Percentiles rank a stretch among this genome's conserved stretches.
These are phyloP conservation scores for Coelastrella sp. DNA, from an alignment of 139 green algal genomes.

Conservation along the genomic window DNA sequence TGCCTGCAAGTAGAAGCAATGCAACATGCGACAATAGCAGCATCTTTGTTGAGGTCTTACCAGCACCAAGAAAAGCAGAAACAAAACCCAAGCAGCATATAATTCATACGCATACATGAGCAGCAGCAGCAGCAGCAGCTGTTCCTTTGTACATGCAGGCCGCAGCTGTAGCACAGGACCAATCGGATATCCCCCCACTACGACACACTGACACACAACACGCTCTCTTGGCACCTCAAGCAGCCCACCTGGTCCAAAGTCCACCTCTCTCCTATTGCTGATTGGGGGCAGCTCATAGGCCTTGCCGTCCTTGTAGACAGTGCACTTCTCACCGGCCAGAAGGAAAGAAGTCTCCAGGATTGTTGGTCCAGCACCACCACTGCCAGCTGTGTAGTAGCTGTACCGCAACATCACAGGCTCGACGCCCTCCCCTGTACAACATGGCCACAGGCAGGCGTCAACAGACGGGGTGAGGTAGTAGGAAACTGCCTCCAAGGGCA, in stretches of 20 bases:
- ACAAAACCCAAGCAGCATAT: background rate
- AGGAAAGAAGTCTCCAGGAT: slow-evolving; percentile 95
- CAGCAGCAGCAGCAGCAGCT: too few species aligned
- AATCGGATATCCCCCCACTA: too few species aligned
- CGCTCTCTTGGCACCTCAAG: too few species aligned
- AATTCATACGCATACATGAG: background rate
- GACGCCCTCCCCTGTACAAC: slow-evolving; percentile 54
- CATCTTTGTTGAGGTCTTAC: background rate
- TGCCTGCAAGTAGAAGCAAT: slow-evolving; percentile 6
- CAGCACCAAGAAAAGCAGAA: too few species aligned
- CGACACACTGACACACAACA: too few species aligned
- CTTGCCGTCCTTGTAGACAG: slow-evolving; percentile 74
- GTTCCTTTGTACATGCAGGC: too few species aligned
- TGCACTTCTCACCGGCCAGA: slow-evolving; percentile 57
- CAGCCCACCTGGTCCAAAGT: slow-evolving; percentile 89
- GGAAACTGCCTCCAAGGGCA: too few species aligned
- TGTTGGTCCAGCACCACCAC: slow-evolving; percentile 91
- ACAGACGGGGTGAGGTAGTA: too few species aligned
- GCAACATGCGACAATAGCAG: background rate
- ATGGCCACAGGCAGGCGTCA: too few species aligned
- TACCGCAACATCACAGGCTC: slow-evolving; percentile 82
- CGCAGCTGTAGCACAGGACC: too few species aligned
- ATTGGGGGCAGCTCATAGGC: slow-evolving; percentile 68
- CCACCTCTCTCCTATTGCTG: slow-evolving; percentile 81
- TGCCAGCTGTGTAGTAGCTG: slow-evolving; percentile 93